phyloP scores from a whole-genome alignment of 352 stramenopile species.

The Elongisporangium anandrum region DNA sequence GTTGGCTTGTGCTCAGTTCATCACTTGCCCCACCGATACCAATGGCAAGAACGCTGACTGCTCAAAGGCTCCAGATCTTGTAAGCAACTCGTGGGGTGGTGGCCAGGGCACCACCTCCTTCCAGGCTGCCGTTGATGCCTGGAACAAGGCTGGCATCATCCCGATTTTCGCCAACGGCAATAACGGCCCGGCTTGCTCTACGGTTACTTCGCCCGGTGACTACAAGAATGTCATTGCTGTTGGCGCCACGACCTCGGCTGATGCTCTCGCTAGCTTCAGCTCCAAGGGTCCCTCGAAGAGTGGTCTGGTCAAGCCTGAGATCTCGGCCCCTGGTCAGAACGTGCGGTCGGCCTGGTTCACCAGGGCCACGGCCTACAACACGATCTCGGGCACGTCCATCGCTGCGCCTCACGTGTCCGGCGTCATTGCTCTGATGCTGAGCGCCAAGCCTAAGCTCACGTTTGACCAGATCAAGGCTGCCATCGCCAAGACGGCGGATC shows the following conservation, averaged over 20 bases:
- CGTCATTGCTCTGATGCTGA: conserved; percentile 12
- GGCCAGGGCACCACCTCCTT: conserved; percentile 3
- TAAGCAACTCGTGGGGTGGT: conserved; percentile 22
- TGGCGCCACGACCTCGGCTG: conserved; percentile 13
- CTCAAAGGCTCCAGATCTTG: conserved; percentile 15
- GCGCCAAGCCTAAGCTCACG: conserved; percentile 5
- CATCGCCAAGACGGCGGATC: conserved; percentile 10
- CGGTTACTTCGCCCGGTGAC: conserved; percentile 12
- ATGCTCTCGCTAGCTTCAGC: conserved; percentile 13
- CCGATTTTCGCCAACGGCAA: conserved; percentile 21
- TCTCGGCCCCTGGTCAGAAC: conserved; percentile 15
- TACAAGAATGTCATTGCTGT: conserved; percentile 20
- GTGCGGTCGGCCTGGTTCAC: conserved; percentile 4
- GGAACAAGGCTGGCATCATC: conserved; percentile 17
- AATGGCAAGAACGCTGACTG: conserved; percentile 12
- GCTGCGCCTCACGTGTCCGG: conserved; percentile 17
- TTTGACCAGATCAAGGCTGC: conserved; percentile 7
- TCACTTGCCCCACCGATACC: conserved; percentile 8
- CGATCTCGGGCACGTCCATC: conserved; percentile 13
- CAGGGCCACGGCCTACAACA: conserved; percentile 5
- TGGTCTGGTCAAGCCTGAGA: conserved; percentile 19
- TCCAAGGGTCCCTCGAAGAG: conserved; percentile 15
- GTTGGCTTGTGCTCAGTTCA: too few species aligned
- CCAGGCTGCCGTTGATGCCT: conserved; percentile 14
- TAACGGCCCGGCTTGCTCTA: conserved; percentile 15